Conservation (phyloP, 1,284 basidiomycete species). For the Ceratobasidium sp. region DNA sequence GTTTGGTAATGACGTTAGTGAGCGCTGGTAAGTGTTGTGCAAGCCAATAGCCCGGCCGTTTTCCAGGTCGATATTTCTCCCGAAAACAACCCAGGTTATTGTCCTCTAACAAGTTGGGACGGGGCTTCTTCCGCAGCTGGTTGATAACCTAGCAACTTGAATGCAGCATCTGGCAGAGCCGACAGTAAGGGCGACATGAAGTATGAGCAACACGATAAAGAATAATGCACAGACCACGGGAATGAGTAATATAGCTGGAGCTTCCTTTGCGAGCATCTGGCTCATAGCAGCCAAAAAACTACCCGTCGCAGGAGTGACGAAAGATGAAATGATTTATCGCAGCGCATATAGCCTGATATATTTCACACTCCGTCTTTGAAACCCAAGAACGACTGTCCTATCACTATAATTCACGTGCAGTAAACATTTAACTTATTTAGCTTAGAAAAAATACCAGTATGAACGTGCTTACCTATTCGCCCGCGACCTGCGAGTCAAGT, state of each 20-base stretch:
- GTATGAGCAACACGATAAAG: background rate
- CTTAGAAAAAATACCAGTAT: no score
- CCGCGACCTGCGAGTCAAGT: no score
- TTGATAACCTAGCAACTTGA: background rate
- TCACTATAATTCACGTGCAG: no score
- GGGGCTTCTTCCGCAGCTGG: background rate
- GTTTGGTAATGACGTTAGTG: conserved; percentile 20
- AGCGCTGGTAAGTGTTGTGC: conserved; percentile 6
- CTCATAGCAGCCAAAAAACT: no score
- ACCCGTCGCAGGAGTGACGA: no score
- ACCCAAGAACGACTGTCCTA: no score
- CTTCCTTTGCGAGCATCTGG: no score
- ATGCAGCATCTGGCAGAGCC: background rate
- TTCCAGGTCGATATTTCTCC: conserved; percentile 14
- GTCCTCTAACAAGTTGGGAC: background rate
- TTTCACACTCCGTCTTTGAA: no score
- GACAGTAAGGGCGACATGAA: background rate
- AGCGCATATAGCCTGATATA: no score
- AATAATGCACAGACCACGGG: background rate
- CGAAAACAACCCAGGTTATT: conserved; percentile 27
- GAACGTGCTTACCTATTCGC: no score
- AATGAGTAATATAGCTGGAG: conserved; percentile 1
- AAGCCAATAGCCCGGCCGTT: conserved; percentile 14
- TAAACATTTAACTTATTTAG: no score
- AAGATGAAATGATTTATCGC: no score